These are phyloP conservation scores for Pugionium dolabratum DNA, from an alignment of 345 rosid genomes.

Conservation along the genomic window DNA sequence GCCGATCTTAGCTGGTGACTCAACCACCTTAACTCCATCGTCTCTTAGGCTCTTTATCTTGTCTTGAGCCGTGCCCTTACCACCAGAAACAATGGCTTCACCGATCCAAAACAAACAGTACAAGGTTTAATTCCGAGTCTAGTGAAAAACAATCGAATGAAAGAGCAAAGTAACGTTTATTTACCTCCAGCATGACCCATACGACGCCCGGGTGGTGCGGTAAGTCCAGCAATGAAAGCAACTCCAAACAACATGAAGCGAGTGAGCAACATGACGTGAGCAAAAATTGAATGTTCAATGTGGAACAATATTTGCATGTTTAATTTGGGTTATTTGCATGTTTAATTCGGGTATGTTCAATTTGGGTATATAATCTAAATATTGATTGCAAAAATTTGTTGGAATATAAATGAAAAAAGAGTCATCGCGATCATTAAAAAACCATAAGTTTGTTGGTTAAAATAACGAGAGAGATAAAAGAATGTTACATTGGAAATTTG, in stretches of 20 bases:
- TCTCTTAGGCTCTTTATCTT: conserved; percentile 81
- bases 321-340: conserved; percentile 18
- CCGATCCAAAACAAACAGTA: neutral
- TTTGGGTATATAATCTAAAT: neutral
- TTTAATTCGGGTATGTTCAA: too few species aligned
- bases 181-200: conserved; percentile 99
- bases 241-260: conserved; percentile 47
- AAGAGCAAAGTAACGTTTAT: neutral
- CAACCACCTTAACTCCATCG: conserved; percentile 89
- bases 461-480: too few species aligned
- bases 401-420: too few species aligned
- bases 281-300: too few species aligned
- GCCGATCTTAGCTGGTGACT: conserved; percentile 93
- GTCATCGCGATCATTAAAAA: too few species aligned
- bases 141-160: neutral
- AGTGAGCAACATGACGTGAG: too few species aligned
- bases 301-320: conserved; percentile 38
- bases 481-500: too few species aligned
- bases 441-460: too few species aligned
- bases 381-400: too few species aligned
- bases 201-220: conserved; percentile 97
- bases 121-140: neutral
- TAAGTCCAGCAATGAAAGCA: conserved; percentile 95
- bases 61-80: conserved; percentile 95
- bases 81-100: conserved; percentile 91